Percentiles rank a stretch among this genome's conserved stretches.
Conservation (phyloP, 495 filamentous ascomycete species). For the Pseudoneurospora amorphoporcata region DNA sequence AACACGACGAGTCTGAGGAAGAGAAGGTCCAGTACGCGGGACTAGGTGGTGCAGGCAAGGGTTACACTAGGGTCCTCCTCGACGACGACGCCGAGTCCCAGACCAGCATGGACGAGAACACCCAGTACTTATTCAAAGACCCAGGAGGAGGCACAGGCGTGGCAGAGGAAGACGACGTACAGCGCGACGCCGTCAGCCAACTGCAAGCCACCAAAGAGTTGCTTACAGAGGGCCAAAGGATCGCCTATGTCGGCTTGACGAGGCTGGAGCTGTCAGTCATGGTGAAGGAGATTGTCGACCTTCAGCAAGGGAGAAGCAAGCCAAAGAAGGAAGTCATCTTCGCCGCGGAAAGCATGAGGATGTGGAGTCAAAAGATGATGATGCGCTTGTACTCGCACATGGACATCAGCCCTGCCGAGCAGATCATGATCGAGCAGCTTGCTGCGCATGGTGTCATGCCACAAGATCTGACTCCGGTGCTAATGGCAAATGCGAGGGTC, state of each 20-base stretch:
- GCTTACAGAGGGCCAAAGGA: slow-evolving; percentile 87
- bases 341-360: slow-evolving; percentile 68
- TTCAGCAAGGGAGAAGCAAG: slow-evolving; percentile 40
- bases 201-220: slow-evolving; percentile 94
- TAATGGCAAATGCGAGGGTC: slow-evolving; percentile 91
- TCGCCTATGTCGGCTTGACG: slow-evolving; percentile 90
- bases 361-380: slow-evolving; percentile 99
- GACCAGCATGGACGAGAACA: slow-evolving; percentile 96
- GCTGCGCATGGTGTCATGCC: slow-evolving; percentile 83
- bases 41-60: slow-evolving; percentile 80
- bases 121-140: slow-evolving; percentile 84
- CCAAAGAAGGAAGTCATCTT: slow-evolving; percentile 58
- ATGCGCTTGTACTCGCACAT: slow-evolving; percentile 86
- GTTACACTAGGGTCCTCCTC: slow-evolving; percentile 84
- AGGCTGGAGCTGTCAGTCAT: slow-evolving; percentile 70
- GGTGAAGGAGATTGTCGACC: slow-evolving; percentile 50
- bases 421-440: slow-evolving; percentile 98
- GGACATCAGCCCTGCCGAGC: slow-evolving; percentile 84
- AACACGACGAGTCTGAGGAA: slow-evolving; percentile 59
- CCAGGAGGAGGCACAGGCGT: slow-evolving; percentile 42
- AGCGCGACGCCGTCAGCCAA: slow-evolving; percentile 75
- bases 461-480: slow-evolving; percentile 64
- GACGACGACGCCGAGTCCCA: slow-evolving; percentile 91
- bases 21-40: slow-evolving; percentile 63
- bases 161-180: slow-evolving; percentile 65